Percentiles rank a stretch among this genome's conserved stretches.
These are phyloP conservation scores for Parastagonospora avenae DNA, from an alignment of 2,329 filamentous ascomycete species.

Conservation along the genomic window DNA sequence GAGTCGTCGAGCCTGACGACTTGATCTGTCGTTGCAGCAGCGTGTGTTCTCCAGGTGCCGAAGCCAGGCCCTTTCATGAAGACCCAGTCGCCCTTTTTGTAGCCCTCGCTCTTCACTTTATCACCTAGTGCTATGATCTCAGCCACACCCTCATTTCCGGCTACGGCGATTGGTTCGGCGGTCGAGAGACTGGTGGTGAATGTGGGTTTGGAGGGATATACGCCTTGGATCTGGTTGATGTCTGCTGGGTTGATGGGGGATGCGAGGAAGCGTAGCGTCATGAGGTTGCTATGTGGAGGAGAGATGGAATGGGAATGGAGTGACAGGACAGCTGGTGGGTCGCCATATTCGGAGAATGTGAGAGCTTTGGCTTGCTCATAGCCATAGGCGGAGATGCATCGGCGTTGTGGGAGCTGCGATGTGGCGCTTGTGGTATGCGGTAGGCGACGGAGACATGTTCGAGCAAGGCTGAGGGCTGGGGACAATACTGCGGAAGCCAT, in stretches of 20 bases:
- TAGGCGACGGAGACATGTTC: slow-evolving; percentile 26
- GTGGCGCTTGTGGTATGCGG: slow-evolving; percentile 7
- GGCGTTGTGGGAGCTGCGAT: slow-evolving; percentile 35
- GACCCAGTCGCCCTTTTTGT: slow-evolving; percentile 87
- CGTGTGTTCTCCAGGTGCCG: slow-evolving; percentile 95
- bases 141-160: slow-evolving; percentile 91
- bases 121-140: slow-evolving; percentile 78
- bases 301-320: slow-evolving; percentile 79
- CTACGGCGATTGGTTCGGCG: slow-evolving; percentile 73
- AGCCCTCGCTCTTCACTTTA: slow-evolving; percentile 56
- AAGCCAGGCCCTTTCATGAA: slow-evolving; percentile 83
- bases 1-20: slow-evolving; percentile 74
- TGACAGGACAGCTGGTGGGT: slow-evolving; percentile 72
- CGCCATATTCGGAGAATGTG: slow-evolving; percentile 74
- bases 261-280: slow-evolving; percentile 86
- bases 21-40: slow-evolving; percentile 65
- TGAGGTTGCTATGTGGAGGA: slow-evolving; percentile 69
- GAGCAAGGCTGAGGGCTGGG: slow-evolving; percentile 19
- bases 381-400: slow-evolving; percentile 67
- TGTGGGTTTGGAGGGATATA: slow-evolving; percentile 83
- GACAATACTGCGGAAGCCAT: slow-evolving; percentile 35
- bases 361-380: slow-evolving; percentile 87
- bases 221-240: slow-evolving; percentile 96
- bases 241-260: slow-evolving; percentile 96
- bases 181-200: slow-evolving; percentile 81